Conservation (phyloP, 768 basidiomycete species). For the Naematelia encephala region DNA sequence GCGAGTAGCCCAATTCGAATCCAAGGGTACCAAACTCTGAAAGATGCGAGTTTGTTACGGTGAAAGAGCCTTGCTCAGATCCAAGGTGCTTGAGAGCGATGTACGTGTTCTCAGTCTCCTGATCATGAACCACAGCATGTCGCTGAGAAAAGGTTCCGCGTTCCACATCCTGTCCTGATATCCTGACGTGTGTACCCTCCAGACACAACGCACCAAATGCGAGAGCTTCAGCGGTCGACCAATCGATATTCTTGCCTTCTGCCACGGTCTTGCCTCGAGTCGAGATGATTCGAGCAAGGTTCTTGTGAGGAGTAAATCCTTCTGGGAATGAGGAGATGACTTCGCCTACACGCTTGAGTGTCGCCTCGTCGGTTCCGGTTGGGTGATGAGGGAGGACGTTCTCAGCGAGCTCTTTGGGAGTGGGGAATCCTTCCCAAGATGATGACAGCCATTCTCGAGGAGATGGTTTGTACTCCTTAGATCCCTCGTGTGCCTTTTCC, state of each 20-base stretch:
- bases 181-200: conserved; percentile 88
- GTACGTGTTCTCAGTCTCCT: conserved; percentile 85
- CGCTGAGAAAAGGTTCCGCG: conserved; percentile 98
- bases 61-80: conserved; percentile 83
- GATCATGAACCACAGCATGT: conserved; percentile 95
- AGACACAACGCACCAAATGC: conserved; percentile 91
- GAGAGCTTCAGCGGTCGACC: conserved; percentile 96
- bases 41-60: conserved; percentile 92
- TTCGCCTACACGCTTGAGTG: conserved; percentile 77
- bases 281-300: conserved; percentile 85
- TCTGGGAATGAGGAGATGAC: conserved; percentile 80
- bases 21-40: conserved; percentile 94
- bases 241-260: conserved; percentile 89
- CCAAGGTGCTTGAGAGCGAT: conserved; percentile 84
- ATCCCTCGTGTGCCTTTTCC: conserved; percentile 87
- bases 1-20: conserved; percentile 96
- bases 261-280: conserved; percentile 85
- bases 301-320: conserved; percentile 82
- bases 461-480: conserved; percentile 93
- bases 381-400: conserved; percentile 82
- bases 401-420: conserved; percentile 91
- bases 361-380: conserved; percentile 74
- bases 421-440: conserved; percentile 97
- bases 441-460: conserved; percentile 96
- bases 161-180: conserved; percentile 98